Evolutionary conservation across 495 filamentous ascomycete genomes (phyloP).

Genomic region (Stereocaulon alpinum): DNA sequence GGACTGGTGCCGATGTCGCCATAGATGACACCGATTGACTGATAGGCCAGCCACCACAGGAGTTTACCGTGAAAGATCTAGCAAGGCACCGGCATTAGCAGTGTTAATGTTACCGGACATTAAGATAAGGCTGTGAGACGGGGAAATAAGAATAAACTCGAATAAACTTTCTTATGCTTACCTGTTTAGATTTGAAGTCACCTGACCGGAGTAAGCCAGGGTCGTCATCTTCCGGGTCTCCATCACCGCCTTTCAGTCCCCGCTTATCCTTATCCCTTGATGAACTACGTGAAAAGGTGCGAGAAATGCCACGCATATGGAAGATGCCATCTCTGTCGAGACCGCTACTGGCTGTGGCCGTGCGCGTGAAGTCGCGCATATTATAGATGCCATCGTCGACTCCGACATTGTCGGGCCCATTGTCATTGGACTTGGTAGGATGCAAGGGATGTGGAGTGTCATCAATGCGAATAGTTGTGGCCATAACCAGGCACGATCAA

Average conservation of each 20-base stretch:
- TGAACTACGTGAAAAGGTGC: not conserved
- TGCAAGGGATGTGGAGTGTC: not conserved
- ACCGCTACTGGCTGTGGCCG: not conserved
- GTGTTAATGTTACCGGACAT: not conserved
- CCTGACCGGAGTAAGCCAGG: not conserved
- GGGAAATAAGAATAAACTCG: too few species aligned
- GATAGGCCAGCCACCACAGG: slow-evolving; percentile 44
- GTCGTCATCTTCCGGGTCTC: not conserved
- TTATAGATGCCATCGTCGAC: slow-evolving; percentile 2
- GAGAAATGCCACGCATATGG: not conserved
- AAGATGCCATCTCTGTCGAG: not conserved
- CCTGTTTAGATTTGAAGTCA: slow-evolving; percentile 6
- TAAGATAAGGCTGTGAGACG: not conserved
- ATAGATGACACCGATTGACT: slow-evolving; percentile 61
- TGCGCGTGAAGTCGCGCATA: slow-evolving; percentile 1
- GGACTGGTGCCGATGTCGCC: slow-evolving; percentile 68
- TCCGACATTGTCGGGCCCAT: not conserved
- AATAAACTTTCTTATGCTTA: not conserved
- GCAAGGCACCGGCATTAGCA: not conserved
- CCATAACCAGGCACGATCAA: not conserved
- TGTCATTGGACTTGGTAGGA: not conserved
- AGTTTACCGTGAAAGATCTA: slow-evolving; percentile 4
- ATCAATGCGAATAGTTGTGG: not conserved
- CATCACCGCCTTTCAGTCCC: not conserved
- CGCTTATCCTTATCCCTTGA: not conserved